Conservation (phyloP, 768 basidiomycete species). For the Myochromella boudieri region DNA sequence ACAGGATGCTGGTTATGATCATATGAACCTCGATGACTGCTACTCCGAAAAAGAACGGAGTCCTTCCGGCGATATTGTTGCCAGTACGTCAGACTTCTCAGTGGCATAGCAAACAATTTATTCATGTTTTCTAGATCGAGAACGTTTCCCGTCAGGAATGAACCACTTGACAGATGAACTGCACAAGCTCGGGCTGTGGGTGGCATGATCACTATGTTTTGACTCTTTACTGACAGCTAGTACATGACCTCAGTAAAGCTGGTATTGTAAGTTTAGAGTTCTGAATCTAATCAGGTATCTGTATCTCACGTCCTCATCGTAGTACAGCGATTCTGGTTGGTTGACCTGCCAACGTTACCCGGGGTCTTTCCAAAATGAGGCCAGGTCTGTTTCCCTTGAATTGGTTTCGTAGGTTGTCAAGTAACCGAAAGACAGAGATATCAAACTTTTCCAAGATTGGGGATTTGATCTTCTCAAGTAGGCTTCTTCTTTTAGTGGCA, state of each 20-base stretch:
- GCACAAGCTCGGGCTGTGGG: constrained; percentile 58
- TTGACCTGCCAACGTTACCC: constrained; percentile 66
- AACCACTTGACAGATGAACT: constrained; percentile 53
- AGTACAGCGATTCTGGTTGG: constrained; percentile 68
- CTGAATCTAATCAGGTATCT: background rate
- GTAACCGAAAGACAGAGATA: constrained; percentile 41
- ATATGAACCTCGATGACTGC: constrained; percentile 68
- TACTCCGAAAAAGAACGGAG: constrained; percentile 59
- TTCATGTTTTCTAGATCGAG: constrained; percentile 34
- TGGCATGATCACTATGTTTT: background rate
- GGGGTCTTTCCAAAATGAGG: constrained; percentile 61
- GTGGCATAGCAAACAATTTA: background rate
- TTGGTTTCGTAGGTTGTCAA: background rate
- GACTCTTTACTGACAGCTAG: background rate
- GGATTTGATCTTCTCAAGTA: constrained; percentile 71
- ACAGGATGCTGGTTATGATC: constrained; percentile 58
- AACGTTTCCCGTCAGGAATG: constrained; percentile 59
- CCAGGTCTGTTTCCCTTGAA: constrained; percentile 1
- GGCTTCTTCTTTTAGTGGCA: constrained; percentile 7
- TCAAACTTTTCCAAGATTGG: constrained; percentile 60
- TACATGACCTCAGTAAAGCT: constrained; percentile 36
- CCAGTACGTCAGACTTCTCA: constrained; percentile 33
- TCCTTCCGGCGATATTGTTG: constrained; percentile 51
- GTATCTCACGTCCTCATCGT: background rate
- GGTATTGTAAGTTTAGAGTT: constrained; percentile 36